Percentiles rank a stretch among this genome's conserved stretches.
phyloP scores from a whole-genome alignment of 2,329 filamentous ascomycete genomes.

The Emergomyces africanus region DNA sequence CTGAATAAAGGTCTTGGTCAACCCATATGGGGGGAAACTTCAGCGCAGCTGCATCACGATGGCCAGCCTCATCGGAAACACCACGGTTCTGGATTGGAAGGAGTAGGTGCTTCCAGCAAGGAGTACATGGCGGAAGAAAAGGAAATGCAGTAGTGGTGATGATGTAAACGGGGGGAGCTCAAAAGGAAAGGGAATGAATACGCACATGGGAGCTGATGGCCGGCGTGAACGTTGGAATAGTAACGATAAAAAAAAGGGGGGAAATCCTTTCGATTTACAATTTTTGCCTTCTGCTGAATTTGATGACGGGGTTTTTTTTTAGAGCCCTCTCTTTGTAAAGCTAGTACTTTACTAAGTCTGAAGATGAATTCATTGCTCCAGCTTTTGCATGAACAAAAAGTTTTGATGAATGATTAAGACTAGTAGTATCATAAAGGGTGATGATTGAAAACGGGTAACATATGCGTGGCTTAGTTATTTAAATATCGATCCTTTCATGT shows the following conservation, averaged over 20 bases:
- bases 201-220: not conserved
- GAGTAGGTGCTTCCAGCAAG: constrained; percentile 26
- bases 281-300: not conserved
- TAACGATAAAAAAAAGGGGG: not conserved
- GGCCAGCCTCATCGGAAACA: constrained; percentile 31
- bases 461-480: no score
- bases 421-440: not conserved
- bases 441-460: not conserved
- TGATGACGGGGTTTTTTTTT: not conserved
- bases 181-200: not conserved
- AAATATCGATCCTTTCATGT: not conserved
- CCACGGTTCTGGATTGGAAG: constrained; percentile 30
- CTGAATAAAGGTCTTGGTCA: constrained; percentile 43
- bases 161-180: not conserved
- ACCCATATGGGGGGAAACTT: constrained; percentile 38
- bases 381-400: not conserved
- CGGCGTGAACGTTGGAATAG: not conserved
- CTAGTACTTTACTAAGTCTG: not conserved
- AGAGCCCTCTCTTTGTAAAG: not conserved
- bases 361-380: not conserved
- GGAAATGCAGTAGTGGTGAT: not conserved
- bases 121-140: constrained; percentile 12
- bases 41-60: constrained; percentile 35
- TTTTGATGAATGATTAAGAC: not conserved
- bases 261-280: not conserved